phyloP scores from a whole-genome alignment of 2,329 filamentous ascomycete genomes.

The Fusarium dimerum region DNA sequence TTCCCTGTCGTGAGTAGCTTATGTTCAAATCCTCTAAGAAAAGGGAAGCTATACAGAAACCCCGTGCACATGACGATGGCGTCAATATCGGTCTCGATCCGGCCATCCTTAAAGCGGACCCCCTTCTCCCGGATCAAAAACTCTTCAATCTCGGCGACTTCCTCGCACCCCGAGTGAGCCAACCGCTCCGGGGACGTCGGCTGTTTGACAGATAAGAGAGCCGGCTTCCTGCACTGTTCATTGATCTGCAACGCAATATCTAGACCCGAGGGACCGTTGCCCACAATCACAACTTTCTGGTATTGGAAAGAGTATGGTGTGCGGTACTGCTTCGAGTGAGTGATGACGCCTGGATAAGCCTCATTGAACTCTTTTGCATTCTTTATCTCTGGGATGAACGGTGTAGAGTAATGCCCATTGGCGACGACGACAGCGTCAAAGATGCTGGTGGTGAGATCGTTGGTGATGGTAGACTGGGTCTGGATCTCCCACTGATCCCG shows the following conservation, averaged over 20 bases:
- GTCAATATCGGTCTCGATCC: constrained; percentile 68
- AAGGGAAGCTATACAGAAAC: constrained; percentile 84
- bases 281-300: constrained; percentile 81
- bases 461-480: constrained; percentile 51
- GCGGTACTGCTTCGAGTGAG: constrained; percentile 81
- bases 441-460: constrained; percentile 39
- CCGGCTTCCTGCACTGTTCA: constrained; percentile 54
- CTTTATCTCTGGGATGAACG: constrained; percentile 64
- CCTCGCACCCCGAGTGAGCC: constrained; percentile 47
- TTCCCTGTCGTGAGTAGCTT: constrained; percentile 68
- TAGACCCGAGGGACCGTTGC: constrained; percentile 79
- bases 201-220: constrained; percentile 66
- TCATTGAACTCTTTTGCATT: constrained; percentile 61
- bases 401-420: constrained; percentile 73
- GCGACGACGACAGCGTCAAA: constrained; percentile 79
- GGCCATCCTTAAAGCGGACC: constrained; percentile 67
- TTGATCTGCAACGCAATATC: constrained; percentile 82
- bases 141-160: constrained; percentile 59
- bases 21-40: constrained; percentile 51
- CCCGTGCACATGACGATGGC: constrained; percentile 85
- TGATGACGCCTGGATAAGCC: constrained; percentile 60
- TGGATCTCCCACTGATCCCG: constrained; percentile 63
- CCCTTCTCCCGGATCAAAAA: constrained; percentile 56
- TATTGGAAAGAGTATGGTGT: constrained; percentile 59
- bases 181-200: constrained; percentile 48